phyloP scores from a whole-genome alignment of 2,329 filamentous ascomycete species.

The Alternaria arborescens region DNA sequence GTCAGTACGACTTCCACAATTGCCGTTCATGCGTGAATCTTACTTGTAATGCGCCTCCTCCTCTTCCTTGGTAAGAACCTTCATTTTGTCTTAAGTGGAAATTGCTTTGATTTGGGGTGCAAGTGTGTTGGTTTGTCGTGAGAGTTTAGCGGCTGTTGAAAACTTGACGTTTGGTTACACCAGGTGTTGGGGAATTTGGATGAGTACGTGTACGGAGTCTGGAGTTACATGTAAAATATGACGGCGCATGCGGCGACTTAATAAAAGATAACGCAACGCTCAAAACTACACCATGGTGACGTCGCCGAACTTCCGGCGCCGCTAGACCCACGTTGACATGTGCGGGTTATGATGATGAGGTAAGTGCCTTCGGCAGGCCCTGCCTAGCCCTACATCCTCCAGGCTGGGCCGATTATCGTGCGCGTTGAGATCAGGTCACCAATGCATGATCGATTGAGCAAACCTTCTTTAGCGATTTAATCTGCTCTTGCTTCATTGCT shows the following conservation, averaged over 20 bases:
- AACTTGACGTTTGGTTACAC: not conserved
- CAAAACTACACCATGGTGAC: constrained; percentile 46
- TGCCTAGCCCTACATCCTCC: constrained; percentile 21
- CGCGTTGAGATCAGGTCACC: constrained; percentile 28
- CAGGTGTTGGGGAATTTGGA: not conserved
- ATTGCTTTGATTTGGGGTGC: constrained; percentile 6
- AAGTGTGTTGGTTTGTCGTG: not conserved
- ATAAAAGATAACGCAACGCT: constrained; percentile 39
- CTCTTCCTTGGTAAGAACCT: constrained; percentile 94
- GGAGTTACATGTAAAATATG: constrained; percentile 4
- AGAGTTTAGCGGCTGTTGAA: not conserved
- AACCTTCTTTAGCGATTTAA: not conserved
- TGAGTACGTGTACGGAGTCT: not conserved
- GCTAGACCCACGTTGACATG: constrained; percentile 21
- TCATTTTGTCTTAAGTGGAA: constrained; percentile 68
- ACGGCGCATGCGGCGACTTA: constrained; percentile 31
- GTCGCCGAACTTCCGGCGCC: constrained; percentile 47
- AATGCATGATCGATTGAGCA: constrained; percentile 21
- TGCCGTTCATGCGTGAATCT: constrained; percentile 20
- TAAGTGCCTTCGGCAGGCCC: constrained; percentile 37
- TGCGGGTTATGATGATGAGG: constrained; percentile 32
- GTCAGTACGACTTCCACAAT: constrained; percentile 20
- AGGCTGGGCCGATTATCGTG: constrained; percentile 19
- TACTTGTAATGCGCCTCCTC: constrained; percentile 84
- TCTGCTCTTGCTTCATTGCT: not conserved